Evolutionary conservation across 1,139 yeast genomes (phyloP).

Genomic region (Suhomyces maxii): DNA sequence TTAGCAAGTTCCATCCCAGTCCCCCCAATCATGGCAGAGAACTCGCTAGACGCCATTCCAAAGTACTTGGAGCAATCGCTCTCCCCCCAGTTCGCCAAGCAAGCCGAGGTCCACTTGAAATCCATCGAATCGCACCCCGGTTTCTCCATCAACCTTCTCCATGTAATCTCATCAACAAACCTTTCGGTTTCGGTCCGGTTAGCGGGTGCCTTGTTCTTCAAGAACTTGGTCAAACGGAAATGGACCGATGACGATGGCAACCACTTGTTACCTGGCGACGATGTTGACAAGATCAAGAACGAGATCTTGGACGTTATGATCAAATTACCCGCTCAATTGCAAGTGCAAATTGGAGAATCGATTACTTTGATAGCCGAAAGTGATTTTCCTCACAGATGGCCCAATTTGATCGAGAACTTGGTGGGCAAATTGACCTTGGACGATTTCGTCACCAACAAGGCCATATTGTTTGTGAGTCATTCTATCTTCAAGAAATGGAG

Average conservation of each 20-base stretch:
- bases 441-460: constrained; percentile 76
- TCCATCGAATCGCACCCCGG: constrained; percentile 66
- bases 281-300: constrained; percentile 65
- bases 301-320: constrained; percentile 87
- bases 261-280: constrained; percentile 60
- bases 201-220: constrained; percentile 90
- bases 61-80: constrained; percentile 51
- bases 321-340: constrained; percentile 68
- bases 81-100: constrained; percentile 53
- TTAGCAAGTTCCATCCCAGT: neutral
- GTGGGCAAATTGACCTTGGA: constrained; percentile 61
- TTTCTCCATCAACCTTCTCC: constrained; percentile 72
- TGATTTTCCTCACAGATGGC: constrained; percentile 94
- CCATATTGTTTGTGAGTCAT: constrained; percentile 89
- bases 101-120: constrained; percentile 60
- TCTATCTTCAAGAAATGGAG: constrained; percentile 97
- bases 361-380: constrained; percentile 91
- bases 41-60: constrained; percentile 45
- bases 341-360: constrained; percentile 91
- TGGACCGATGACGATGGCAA: constrained; percentile 93
- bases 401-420: constrained; percentile 70
- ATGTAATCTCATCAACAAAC: constrained; percentile 68
- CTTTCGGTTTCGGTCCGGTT: constrained; percentile 61
- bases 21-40: constrained; percentile 30
- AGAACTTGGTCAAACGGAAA: constrained; percentile 76